Base-by-base conservation (phyloP, 108 stramenopile species). In the Asterionellopsis glacialis region DNA sequence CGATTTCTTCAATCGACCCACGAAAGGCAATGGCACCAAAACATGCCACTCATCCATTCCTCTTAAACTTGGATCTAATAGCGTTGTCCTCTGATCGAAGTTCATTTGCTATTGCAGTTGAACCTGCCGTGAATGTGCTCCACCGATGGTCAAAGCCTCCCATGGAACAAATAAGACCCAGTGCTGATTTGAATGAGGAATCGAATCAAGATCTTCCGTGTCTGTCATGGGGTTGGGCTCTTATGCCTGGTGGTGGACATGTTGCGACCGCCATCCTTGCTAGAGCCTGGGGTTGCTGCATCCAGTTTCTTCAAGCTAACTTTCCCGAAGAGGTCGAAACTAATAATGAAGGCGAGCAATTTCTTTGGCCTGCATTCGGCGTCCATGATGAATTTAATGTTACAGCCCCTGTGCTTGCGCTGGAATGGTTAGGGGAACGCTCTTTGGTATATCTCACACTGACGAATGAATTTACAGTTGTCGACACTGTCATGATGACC, bases 401-500 rank as follows among this genome's bases (percentile, higher is more conserved):
- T n/a, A 59, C 68, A 38, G 68, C 84, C 53, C 90, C 90, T 15
- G 81, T 94, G 11, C 83, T 91, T 15, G 84, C 88, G 11, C 55
- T 90, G 74, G 83, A 86, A 65, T 91, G 93, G 93, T 67, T 90
- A 16, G 84, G 82, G 23, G 83, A 81, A 41, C 73, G 90, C 23
- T 83, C 84, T 47, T 65, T 88, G 44, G 74, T 74, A n/a, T 85
- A 84, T 44, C 59, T 85, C 49, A 85, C 79, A 9, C 49, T 84
- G 16, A 73, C 76, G 27, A 89, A 85, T 58, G 79, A 94, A 63
- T 83, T 91, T 43, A 80, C 70, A 4, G 70, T 91, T 15, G 71
- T 87, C 50, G 90, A 91, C 73, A 91, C 90, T 39, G 90, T 91
- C 49, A 85, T 85, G 60, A 91, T 91, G 90, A 91, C 90, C 18